phyloP scores from a whole-genome alignment of 148 eudicot genomes.

The Spergularia bocconei region DNA sequence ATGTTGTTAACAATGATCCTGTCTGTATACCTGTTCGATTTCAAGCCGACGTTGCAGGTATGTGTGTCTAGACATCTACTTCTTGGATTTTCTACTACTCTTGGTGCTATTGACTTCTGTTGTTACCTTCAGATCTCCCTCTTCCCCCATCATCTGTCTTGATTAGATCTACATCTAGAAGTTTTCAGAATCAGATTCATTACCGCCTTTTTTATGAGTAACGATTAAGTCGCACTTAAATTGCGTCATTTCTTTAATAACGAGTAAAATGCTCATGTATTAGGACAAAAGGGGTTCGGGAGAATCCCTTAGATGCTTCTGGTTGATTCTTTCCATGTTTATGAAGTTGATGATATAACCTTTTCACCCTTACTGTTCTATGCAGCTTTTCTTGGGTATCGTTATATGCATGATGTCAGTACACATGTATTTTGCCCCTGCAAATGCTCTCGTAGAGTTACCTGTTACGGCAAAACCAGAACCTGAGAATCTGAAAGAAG shows the following conservation, averaged over 20 bases:
- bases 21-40: slow-evolving; percentile 69
- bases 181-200: background rate
- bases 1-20: slow-evolving; percentile 89
- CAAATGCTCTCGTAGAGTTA: slow-evolving; percentile 69
- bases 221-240: background rate
- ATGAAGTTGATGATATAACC: background rate
- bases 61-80: slow-evolving; percentile 6
- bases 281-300: background rate
- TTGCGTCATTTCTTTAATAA: background rate
- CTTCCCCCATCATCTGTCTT: background rate
- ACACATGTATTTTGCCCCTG: slow-evolving; percentile 91
- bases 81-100: background rate
- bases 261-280: background rate
- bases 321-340: background rate
- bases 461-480: slow-evolving; percentile 46
- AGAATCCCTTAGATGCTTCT: background rate
- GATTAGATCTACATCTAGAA: background rate
- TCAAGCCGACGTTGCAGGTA: slow-evolving; percentile 92
- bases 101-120: background rate
- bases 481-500: slow-evolving; percentile 45
- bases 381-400: slow-evolving; percentile 97
- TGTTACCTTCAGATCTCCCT: background rate
- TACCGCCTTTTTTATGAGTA: background rate
- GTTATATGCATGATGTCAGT: slow-evolving; percentile 93
- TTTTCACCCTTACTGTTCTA: background rate